Evolutionary conservation across 2,329 filamentous ascomycete genomes (phyloP).

Genomic region (Rugonectria rugulosa): DNA sequence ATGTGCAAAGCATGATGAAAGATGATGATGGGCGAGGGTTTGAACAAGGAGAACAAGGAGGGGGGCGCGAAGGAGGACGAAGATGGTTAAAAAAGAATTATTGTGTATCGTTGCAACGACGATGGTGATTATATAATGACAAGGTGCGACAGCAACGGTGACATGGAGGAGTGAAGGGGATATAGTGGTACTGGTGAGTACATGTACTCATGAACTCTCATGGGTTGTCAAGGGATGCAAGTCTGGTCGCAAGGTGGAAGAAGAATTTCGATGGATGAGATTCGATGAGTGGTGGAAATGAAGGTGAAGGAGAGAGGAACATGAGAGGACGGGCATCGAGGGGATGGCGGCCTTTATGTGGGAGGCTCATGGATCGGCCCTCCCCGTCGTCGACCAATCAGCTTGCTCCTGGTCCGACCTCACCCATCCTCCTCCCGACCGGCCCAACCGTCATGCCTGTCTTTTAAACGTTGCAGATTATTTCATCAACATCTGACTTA

Average conservation of each 20-base stretch:
- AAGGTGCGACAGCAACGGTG: conserved; percentile 4
- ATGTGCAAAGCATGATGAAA: conserved; percentile 1
- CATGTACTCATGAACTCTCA: no score
- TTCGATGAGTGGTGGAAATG: conserved; percentile 25
- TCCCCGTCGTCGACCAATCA: conserved; percentile 34
- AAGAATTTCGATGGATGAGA: conserved; percentile 13
- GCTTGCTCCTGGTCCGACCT: conserved; percentile 21
- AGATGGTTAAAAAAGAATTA: background rate
- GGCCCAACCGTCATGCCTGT: conserved; percentile 13
- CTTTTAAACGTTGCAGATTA: background rate
- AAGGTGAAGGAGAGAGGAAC: conserved; percentile 30
- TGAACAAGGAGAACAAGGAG: no score
- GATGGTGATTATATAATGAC: background rate
- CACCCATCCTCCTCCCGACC: conserved; percentile 33
- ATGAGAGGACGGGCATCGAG: conserved; percentile 18
- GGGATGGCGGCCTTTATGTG: conserved; percentile 34
- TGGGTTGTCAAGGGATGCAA: conserved; percentile 27
- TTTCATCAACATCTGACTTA: background rate
- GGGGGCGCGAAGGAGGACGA: background rate
- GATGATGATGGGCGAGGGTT: conserved; percentile 3
- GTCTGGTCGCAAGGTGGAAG: conserved; percentile 10
- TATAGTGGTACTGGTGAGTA: conserved; percentile 13
- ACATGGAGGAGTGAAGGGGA: background rate
- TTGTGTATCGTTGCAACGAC: background rate
- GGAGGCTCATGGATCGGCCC: conserved; percentile 6